Evolutionary conservation across 768 basidiomycete genomes (phyloP), one percentile per base, ranked within the genome.

Genomic region (Phylloporus sp.): DNA sequence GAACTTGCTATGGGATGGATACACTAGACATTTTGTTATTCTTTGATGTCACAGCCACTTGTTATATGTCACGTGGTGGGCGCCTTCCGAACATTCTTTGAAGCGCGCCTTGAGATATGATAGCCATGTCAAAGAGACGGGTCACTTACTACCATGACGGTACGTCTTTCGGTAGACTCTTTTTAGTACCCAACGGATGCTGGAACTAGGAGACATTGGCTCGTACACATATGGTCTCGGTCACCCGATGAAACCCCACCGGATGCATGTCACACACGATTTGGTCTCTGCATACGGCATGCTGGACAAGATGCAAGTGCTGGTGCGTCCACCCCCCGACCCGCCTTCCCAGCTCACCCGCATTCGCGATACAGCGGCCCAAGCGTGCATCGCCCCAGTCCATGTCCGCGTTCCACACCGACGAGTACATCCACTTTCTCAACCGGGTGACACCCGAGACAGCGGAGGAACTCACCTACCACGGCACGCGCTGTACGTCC

Each of bases 341-440:
- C 27, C 18, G 27, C 23, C 22, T 15, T 22, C 23, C 16, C 11
- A 22, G 12, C 50, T 49, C n/a, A 50, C 22, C 20, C 31, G 40
- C 31, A n/a, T 23, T 18, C 15, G 26, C 10, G n/a, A n/a, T 10
- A 2, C 61, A 91, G 88, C 78, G 76, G 62, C 85, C 92, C 6
- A 79, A 76, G 57, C 77, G 90, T 18, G 84, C 90, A 5, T 77
- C 81, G 0, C 80, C 86, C 13, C 79, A 84, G 61, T 78, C 81
- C 22, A 88, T 99, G 88, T 87, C 90, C n/a, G 73, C 85, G 11
- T 99, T 98, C 70, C 97, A 99, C 69, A 93, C 95, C 20, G 97
- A 99, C 73, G 97, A 99, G 78, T 99, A 97, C 70, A 80, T 99
- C 52, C 85, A 98, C 61, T 95, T 98, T 61, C 73, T 99, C 40